Evolutionary conservation across 2,329 filamentous ascomycete species (phyloP).

Genomic region (Paraphaeosphaeria minitans): DNA sequence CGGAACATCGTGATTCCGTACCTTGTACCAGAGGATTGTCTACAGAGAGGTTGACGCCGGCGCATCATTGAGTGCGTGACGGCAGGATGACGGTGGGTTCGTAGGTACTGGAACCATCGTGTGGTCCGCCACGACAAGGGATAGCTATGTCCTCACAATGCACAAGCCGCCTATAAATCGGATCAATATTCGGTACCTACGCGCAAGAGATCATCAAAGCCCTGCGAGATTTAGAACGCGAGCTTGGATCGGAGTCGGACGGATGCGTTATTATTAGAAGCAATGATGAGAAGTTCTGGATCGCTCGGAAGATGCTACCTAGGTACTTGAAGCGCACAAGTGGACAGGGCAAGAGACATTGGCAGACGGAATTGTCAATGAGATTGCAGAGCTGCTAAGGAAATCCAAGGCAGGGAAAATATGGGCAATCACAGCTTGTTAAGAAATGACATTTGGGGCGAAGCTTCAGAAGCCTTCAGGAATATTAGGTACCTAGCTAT

Average conservation of each 20-base stretch:
- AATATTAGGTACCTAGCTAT: slow-evolving; percentile 62
- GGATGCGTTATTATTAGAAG: slow-evolving; percentile 61
- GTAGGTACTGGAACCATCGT: slow-evolving; percentile 52
- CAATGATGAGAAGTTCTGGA: slow-evolving; percentile 56
- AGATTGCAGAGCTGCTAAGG: slow-evolving; percentile 54
- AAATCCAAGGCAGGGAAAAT: slow-evolving; percentile 50
- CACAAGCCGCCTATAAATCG: slow-evolving; percentile 61
- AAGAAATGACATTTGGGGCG: slow-evolving; percentile 59
- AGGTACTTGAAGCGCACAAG: slow-evolving; percentile 60
- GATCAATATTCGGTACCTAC: slow-evolving; percentile 55
- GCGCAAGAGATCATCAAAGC: slow-evolving; percentile 60
- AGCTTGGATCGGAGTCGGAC: slow-evolving; percentile 54
- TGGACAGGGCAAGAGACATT: slow-evolving; percentile 60
- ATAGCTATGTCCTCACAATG: slow-evolving; percentile 61
- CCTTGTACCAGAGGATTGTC: neutral
- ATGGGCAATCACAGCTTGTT: slow-evolving; percentile 60
- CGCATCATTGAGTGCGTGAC: neutral
- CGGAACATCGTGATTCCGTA: neutral
- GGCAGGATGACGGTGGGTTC: slow-evolving; percentile 30
- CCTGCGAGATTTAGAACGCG: slow-evolving; percentile 54
- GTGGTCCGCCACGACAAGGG: slow-evolving; percentile 55
- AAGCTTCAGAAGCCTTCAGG: slow-evolving; percentile 57
- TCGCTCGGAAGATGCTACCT: slow-evolving; percentile 62
- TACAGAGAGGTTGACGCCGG: neutral
- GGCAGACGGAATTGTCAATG: slow-evolving; percentile 60